These are phyloP conservation scores for Helicosporidium sp. DNA, from an alignment of 139 green algal genomes.

Conservation along the genomic window DNA sequence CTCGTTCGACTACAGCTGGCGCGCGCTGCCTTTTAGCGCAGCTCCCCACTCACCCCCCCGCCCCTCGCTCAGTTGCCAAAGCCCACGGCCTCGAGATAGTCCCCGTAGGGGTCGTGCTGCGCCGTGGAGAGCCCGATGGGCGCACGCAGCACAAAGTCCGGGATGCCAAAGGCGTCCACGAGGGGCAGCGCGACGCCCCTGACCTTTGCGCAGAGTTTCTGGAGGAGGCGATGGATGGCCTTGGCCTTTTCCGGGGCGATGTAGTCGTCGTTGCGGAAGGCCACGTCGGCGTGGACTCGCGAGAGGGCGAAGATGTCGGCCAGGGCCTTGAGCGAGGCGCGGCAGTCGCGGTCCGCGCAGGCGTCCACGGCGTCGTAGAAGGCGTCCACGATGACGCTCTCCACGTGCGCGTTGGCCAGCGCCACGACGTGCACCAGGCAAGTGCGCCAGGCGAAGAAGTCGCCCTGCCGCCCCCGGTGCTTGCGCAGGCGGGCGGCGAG, in stretches of 20 bases:
- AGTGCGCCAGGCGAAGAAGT: conserved; percentile 62
- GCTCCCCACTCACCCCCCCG: no score
- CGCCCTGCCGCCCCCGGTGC: conserved; percentile 28
- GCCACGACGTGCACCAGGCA: conserved; percentile 55
- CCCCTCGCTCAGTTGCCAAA: conserved; percentile 3
- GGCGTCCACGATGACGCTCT: conserved; percentile 25
- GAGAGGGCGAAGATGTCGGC: conserved; percentile 57
- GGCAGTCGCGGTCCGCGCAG: conserved; percentile 49
- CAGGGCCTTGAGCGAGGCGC: conserved; percentile 41
- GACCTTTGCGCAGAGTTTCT: conserved; percentile 41
- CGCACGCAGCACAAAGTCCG: conserved; percentile 61
- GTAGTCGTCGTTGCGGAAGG: conserved; percentile 61
- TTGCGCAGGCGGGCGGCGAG: conserved; percentile 49
- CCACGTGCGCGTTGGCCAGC: conserved; percentile 20
- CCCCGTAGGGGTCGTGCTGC: conserved; percentile 15
- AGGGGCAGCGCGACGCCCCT: conserved; percentile 36
- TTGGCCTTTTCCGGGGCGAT: conserved; percentile 66
- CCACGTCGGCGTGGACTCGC: conserved; percentile 45
- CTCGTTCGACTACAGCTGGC: no score
- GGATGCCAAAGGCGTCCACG: conserved; percentile 53
- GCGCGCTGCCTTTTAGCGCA: no score
- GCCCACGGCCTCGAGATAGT: conserved; percentile 12
- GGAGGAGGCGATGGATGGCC: conserved; percentile 50
- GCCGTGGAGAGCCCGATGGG: conserved; percentile 40
- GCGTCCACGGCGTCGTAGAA: conserved; percentile 31